Evolutionary conservation across 345 rosid genomes (phyloP), one percentile per base, ranked within the genome.

Genomic region (Ceriops tagal): DNA sequence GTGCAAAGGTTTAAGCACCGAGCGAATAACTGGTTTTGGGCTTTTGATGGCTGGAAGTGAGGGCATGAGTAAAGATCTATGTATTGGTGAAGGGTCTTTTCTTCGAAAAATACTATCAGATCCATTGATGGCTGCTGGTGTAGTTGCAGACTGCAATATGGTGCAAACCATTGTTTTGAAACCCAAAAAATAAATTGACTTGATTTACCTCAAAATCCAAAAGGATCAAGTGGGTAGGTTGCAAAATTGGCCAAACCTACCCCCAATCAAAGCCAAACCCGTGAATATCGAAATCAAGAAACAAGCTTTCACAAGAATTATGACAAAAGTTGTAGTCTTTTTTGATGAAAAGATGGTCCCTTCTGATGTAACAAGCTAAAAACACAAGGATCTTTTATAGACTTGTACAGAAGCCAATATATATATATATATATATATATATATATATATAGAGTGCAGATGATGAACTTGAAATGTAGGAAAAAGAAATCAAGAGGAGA

Each of bases 1-100:
- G 64, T 87, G 88, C 43, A 93, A 59, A 4, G 97, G 97, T 67
- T 80, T 89, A 1, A 88, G 82, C 5, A 91, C 26, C 8, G 87
- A 82, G 18, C 18, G 15, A 39, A 86, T 74, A 53, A 66, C 51
- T 53, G 78, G 28, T 64, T 73, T 82, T 49, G 57, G 65, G 21
- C 62, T 73, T 31, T 66, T 58, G 9, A 70, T 61, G 35, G 76
- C 58, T 28, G 74, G 73, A 26, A 83, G 65, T 7, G 84, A 72
- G 0, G 85, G 85, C 58, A 77, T 69, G 73, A 72, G 39, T 57
- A 72, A 80, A 73, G 86, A 79, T 81, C 85, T 68, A 47, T 5
- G 65, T 26, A 79, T 69, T 24, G 68, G 46, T 0, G 63, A 53
- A 8, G 74, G 28, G 47, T 71, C 58, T 64, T 66, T 85, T 43